These are phyloP conservation scores for Musa beccarii DNA, from an alignment of 176 grass and related monocot genomes.

Conservation along the genomic window DNA sequence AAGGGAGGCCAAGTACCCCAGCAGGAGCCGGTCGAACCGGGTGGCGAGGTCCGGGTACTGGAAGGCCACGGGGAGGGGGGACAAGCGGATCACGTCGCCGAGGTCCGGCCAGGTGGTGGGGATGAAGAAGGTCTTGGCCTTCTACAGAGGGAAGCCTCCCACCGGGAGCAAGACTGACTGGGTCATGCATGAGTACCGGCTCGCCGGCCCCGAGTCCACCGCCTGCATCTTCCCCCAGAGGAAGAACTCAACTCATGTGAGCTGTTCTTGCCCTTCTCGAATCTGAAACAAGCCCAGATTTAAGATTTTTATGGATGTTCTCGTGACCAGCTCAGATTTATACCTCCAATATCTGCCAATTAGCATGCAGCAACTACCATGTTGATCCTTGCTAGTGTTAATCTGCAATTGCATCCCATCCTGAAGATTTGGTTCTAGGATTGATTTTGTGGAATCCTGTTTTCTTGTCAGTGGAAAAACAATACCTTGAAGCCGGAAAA, in stretches of 20 bases:
- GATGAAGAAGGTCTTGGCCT: slow-evolving; percentile 19
- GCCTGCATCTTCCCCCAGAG: slow-evolving; percentile 2
- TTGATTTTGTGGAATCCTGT: no score
- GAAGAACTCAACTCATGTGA: slow-evolving; percentile 14
- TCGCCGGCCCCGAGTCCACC: not conserved
- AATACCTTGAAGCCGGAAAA: no score
- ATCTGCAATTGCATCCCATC: no score
- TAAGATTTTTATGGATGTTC: no score
- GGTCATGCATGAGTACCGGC: slow-evolving; percentile 24
- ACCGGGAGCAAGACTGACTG: slow-evolving; percentile 5
- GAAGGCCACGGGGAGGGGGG: slow-evolving; percentile 20
- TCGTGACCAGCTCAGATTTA: no score
- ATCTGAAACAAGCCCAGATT: no score
- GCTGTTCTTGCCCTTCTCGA: no score
- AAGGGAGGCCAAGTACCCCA: slow-evolving; percentile 12
- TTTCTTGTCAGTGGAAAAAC: no score
- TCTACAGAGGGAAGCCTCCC: slow-evolving; percentile 14
- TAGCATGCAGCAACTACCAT: no score
- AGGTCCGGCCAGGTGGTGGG: slow-evolving; percentile 10
- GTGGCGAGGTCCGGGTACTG: slow-evolving; percentile 11
- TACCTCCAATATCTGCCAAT: no score
- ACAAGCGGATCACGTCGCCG: not conserved
- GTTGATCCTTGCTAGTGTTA: no score
- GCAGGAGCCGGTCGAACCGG: not conserved
- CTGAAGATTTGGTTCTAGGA: not conserved